These are phyloP conservation scores for Penicillium nordicum DNA, from an alignment of 2,329 filamentous ascomycete genomes.

Conservation along the genomic window DNA sequence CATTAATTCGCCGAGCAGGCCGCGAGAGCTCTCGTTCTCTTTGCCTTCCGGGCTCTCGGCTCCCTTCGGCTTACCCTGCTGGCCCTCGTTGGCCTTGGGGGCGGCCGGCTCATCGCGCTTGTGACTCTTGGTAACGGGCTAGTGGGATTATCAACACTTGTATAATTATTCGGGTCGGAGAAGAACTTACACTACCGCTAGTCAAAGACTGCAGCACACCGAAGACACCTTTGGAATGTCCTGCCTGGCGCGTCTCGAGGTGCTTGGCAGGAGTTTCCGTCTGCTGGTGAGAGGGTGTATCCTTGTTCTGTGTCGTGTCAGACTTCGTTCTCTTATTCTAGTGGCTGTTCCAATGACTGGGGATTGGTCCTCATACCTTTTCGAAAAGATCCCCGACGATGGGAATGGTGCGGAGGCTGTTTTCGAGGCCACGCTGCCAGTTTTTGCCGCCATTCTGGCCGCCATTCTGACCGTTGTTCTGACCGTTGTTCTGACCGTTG, in stretches of 20 bases:
- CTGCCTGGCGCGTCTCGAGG: not conserved
- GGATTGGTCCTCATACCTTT: not conserved
- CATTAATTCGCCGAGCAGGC: slow-evolving; percentile 8
- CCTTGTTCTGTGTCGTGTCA: not conserved
- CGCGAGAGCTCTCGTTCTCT: not conserved
- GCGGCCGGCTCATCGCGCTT: slow-evolving; percentile 2
- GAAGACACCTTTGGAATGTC: slow-evolving; percentile 3
- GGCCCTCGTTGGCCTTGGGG: not conserved
- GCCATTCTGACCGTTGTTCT: slow-evolving; percentile 4
- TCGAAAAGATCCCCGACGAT: slow-evolving; percentile 12
- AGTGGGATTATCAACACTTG: not conserved
- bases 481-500: not conserved
- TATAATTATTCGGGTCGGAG: rapidly evolving
- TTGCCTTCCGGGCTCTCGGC: not conserved
- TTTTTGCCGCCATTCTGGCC: slow-evolving; percentile 5
- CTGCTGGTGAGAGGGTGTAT: not conserved
- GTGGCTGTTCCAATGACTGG: not conserved
- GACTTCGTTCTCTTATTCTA: not conserved
- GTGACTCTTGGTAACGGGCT: slow-evolving; percentile 11
- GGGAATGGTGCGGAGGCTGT: slow-evolving; percentile 11
- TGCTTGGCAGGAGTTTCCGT: slow-evolving; percentile 1
- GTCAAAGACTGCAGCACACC: slow-evolving; percentile 12
- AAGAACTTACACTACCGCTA: slow-evolving; percentile 11
- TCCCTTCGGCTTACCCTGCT: not conserved
- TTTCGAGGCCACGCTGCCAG: slow-evolving; percentile 1